Evolutionary conservation across 2,329 filamentous ascomycete genomes (phyloP).

Genomic region (Pseudopithomyces chartarum): DNA sequence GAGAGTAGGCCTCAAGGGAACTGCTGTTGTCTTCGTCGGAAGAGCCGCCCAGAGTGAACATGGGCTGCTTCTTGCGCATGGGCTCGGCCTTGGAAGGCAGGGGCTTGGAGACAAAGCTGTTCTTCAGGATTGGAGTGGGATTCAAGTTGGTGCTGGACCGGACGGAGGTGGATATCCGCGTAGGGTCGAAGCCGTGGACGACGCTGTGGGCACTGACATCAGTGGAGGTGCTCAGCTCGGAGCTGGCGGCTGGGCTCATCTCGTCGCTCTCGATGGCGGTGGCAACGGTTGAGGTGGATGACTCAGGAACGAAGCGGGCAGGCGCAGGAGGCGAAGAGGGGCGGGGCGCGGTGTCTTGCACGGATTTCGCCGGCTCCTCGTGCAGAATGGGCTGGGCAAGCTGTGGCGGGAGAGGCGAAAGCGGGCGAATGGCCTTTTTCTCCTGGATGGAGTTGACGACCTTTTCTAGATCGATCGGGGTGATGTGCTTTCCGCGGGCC

Average conservation of each 20-base stretch:
- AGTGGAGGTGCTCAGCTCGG: constrained; percentile 67
- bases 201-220: constrained; percentile 70
- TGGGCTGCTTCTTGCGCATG: constrained; percentile 69
- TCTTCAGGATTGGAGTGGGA: constrained; percentile 66
- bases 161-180: constrained; percentile 71
- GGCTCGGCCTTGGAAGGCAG: constrained; percentile 40
- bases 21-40: constrained; percentile 85
- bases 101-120: constrained; percentile 36
- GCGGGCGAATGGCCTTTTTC: constrained; percentile 69
- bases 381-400: constrained; percentile 33
- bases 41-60: constrained; percentile 77
- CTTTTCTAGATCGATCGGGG: constrained; percentile 89
- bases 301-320: constrained; percentile 58
- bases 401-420: constrained; percentile 53
- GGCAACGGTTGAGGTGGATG: constrained; percentile 63
- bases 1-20: constrained; percentile 66
- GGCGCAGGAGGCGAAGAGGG: constrained; percentile 50
- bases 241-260: constrained; percentile 51
- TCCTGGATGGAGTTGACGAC: constrained; percentile 93
- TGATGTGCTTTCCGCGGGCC: constrained; percentile 83
- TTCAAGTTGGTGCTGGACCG: constrained; percentile 65
- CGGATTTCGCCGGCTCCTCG: constrained; percentile 11
- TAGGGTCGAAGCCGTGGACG: constrained; percentile 84
- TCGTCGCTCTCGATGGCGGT: constrained; percentile 48
- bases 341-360: constrained; percentile 49